phyloP scores from a whole-genome alignment of 2,329 filamentous ascomycete species.

The Ambrosiella cleistominuta region DNA sequence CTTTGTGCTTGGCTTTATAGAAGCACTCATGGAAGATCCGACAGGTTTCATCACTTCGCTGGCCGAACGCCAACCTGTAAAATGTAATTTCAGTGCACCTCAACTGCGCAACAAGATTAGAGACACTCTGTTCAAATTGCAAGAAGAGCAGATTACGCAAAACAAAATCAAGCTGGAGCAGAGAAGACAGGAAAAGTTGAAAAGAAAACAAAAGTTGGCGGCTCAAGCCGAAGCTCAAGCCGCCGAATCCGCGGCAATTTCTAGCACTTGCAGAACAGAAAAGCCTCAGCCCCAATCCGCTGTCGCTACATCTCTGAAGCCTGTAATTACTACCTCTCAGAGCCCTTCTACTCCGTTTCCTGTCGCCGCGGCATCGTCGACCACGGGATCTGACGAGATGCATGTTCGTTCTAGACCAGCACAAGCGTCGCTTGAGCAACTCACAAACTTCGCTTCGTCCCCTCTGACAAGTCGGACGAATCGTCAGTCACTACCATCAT shows the following conservation, averaged over 20 bases:
- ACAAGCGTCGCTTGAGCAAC: not conserved
- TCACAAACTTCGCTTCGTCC: not conserved
- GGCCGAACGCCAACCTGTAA: slow-evolving; percentile 36
- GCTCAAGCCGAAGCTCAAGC: slow-evolving; percentile 5
- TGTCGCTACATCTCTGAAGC: slow-evolving; percentile 5
- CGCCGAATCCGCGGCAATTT: not conserved
- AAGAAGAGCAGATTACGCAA: slow-evolving; percentile 21
- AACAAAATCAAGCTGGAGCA: slow-evolving; percentile 18
- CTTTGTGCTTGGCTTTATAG: slow-evolving; percentile 68
- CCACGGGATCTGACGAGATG: not conserved
- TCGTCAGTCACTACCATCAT: not conserved
- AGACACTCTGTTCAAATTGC: slow-evolving; percentile 43
- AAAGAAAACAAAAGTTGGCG: slow-evolving; percentile 16
- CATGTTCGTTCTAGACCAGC: not conserved
- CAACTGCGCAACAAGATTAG: slow-evolving; percentile 49
- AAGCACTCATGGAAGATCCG: slow-evolving; percentile 63
- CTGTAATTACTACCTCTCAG: not conserved
- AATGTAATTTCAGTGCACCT: slow-evolving; percentile 37
- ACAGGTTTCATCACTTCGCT: slow-evolving; percentile 50
- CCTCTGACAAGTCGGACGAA: not conserved
- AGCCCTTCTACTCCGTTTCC: not conserved
- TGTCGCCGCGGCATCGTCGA: not conserved
- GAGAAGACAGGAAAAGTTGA: slow-evolving; percentile 22
- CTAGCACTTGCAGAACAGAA: too few species aligned
- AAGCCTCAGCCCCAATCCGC: slow-evolving; percentile 3